Evolutionary conservation across 1,284 basidiomycete genomes (phyloP).

Genomic region (Gymnopus androsaceus): DNA sequence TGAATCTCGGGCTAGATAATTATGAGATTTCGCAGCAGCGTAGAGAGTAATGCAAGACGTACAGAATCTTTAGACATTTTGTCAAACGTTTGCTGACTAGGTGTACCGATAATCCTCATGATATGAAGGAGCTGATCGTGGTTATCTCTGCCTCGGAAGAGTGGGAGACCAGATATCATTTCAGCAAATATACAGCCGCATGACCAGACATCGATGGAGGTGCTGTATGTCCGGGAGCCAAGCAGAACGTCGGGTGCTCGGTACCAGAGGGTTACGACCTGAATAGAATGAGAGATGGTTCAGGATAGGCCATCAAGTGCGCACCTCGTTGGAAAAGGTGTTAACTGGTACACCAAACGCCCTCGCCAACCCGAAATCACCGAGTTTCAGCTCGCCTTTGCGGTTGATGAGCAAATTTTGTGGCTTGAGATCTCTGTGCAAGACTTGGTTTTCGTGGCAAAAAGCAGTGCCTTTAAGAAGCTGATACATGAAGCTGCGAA

Average conservation of each 20-base stretch:
- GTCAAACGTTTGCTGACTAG: slow-evolving; percentile 85
- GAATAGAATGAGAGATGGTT: slow-evolving; percentile 10
- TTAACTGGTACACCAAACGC: slow-evolving; percentile 97
- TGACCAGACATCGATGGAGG: slow-evolving; percentile 99
- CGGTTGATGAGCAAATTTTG: slow-evolving; percentile 98
- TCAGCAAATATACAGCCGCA: slow-evolving; percentile 99
- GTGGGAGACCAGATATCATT: slow-evolving; percentile 96
- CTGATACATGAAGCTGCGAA: slow-evolving; percentile 97
- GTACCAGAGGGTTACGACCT: slow-evolving; percentile 99
- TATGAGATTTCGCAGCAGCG: slow-evolving; percentile 11
- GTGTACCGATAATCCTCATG: slow-evolving; percentile 96
- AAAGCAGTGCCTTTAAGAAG: slow-evolving; percentile 97
- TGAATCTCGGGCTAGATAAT: slow-evolving; percentile 82
- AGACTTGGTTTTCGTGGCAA: slow-evolving; percentile 97
- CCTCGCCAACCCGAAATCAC: slow-evolving; percentile 92
- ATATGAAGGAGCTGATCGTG: slow-evolving; percentile 98
- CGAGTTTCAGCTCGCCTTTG: slow-evolving; percentile 96
- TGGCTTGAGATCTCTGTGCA: slow-evolving; percentile 97
- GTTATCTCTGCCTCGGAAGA: slow-evolving; percentile 97
- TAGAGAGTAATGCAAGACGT: slow-evolving; percentile 32
- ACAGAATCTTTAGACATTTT: slow-evolving; percentile 94
- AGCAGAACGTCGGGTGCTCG: slow-evolving; percentile 97
- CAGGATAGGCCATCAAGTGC: slow-evolving; percentile 22
- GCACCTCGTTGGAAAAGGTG: slow-evolving; percentile 92
- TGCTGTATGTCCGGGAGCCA: slow-evolving; percentile 96